A percentile compares a stretch with the other conserved stretches of the same genome.
Conservation (phyloP, 2,329 filamentous ascomycete genomes). For the Didymellaceae sp. region DNA sequence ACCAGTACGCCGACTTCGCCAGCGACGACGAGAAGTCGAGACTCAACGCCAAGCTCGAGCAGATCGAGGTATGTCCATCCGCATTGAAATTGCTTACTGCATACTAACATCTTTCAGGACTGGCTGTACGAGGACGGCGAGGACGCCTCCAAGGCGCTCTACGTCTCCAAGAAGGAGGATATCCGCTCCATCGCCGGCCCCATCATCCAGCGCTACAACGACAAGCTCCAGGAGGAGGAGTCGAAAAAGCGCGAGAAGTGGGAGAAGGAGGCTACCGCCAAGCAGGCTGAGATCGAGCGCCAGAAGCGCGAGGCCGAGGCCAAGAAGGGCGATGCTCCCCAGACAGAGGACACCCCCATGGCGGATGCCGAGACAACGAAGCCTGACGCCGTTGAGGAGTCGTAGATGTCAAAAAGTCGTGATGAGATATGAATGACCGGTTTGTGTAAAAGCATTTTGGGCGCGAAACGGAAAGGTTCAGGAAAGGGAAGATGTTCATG, state of each 20-base stretch:
- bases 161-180: conserved; percentile 94
- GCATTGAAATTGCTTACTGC: not conserved
- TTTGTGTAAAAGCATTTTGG: conserved; percentile 32
- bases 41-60: conserved; percentile 81
- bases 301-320: conserved; percentile 78
- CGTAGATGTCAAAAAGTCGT: conserved; percentile 20
- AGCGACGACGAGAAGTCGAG: conserved; percentile 91
- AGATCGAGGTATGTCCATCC: conserved; percentile 79
- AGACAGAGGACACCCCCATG: conserved; percentile 59
- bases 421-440: conserved; percentile 17
- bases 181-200: conserved; percentile 89
- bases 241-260: conserved; percentile 70
- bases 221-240: conserved; percentile 89
- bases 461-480: conserved; percentile 16
- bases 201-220: conserved; percentile 91
- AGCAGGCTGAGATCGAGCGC: conserved; percentile 71
- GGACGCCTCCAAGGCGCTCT: conserved; percentile 90
- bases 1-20: conserved; percentile 86
- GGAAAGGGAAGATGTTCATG: too few relatives aligned
- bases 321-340: conserved; percentile 57
- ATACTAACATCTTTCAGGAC: conserved; percentile 65
- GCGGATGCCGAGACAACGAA: conserved; percentile 60
- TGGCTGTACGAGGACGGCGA: conserved; percentile 99
- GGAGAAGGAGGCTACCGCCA: conserved; percentile 70
- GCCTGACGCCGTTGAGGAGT: conserved; percentile 50